Conservation (phyloP, 73 alveolate genomes). For the Uronychia binucleata region DNA sequence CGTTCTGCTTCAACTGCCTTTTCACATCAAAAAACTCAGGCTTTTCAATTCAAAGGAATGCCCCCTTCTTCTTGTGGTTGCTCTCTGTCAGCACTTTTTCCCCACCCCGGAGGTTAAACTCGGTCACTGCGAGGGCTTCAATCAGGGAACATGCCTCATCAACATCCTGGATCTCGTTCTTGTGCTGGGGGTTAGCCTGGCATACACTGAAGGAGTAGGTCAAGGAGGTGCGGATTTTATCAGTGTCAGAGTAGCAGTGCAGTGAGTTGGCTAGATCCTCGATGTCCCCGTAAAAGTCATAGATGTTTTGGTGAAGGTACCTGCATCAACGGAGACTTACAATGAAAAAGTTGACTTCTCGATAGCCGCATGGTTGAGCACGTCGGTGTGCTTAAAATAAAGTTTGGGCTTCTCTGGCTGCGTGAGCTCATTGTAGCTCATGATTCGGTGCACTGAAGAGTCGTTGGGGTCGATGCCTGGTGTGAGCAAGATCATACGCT, state of each 20-base stretch:
- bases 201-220: slow-evolving; percentile 20
- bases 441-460: background rate
- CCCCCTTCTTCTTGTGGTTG: background rate
- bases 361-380: slow-evolving; percentile 19
- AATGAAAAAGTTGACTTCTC: slow-evolving; percentile 26
- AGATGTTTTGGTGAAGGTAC: slow-evolving; percentile 50
- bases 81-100: background rate
- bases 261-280: slow-evolving; percentile 41
- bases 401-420: slow-evolving; percentile 34
- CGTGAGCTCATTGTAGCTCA: slow-evolving; percentile 10
- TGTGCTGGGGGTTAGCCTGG: background rate
- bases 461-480: slow-evolving; percentile 40
- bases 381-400: slow-evolving; percentile 31
- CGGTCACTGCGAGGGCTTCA: slow-evolving; percentile 25
- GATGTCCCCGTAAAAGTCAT: slow-evolving; percentile 36
- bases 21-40: slow-evolving; percentile 9
- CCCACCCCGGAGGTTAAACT: slow-evolving; percentile 18
- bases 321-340: too few relatives aligned
- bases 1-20: background rate
- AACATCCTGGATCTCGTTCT: slow-evolving; percentile 14
- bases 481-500: slow-evolving; percentile 12
- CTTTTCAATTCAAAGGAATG: background rate
- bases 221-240: background rate
- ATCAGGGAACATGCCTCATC: slow-evolving; percentile 17
- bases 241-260: slow-evolving; percentile 38